Conservation (phyloP, 2,329 filamentous ascomycete genomes). For the Didymella arachidicola region DNA sequence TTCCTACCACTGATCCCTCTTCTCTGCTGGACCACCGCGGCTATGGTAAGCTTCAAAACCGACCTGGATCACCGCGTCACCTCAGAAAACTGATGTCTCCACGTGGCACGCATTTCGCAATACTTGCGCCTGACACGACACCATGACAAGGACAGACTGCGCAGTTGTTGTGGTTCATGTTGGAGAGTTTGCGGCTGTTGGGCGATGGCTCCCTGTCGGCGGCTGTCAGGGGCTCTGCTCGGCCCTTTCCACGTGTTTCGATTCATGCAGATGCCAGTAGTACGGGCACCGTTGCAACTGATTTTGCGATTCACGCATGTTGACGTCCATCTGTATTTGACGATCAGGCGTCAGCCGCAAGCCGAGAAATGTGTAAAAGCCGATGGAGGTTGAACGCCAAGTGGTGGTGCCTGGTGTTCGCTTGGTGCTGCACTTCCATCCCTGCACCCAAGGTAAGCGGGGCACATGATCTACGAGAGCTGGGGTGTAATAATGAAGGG, state of each 20-base stretch:
- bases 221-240: not conserved
- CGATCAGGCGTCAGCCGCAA: not conserved
- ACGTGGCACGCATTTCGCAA: not conserved
- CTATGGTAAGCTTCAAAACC: not conserved
- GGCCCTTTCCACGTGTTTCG: not conserved
- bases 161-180: not conserved
- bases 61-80: too few species aligned
- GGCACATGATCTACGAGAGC: not conserved
- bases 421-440: not conserved
- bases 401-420: not conserved
- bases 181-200: not conserved
- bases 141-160: too few species aligned
- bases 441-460: not conserved
- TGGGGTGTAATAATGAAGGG: not conserved
- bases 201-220: not conserved
- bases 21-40: too few species aligned
- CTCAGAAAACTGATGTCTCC: too few species aligned
- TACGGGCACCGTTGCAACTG: not conserved
- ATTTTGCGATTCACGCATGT: not conserved
- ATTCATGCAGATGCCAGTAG: not conserved
- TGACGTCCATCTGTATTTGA: not conserved
- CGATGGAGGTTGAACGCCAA: not conserved
- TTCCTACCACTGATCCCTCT: not conserved
- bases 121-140: too few species aligned
- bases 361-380: not conserved